Evolutionary conservation across 495 filamentous ascomycete species (phyloP).

Genomic region (Penicillium argentinense): DNA sequence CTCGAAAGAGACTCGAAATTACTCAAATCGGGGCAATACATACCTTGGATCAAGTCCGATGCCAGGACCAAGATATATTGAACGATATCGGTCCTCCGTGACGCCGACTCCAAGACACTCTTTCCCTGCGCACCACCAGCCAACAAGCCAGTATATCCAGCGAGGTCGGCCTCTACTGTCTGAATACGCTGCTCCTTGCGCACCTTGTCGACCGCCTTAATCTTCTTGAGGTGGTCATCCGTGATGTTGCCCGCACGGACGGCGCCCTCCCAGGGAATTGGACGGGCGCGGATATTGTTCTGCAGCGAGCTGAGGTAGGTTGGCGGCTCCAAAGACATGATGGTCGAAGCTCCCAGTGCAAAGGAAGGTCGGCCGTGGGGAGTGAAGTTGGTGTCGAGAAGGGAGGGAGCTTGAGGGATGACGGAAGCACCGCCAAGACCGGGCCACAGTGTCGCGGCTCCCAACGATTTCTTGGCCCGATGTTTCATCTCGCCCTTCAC

Average conservation of each 20-base stretch:
- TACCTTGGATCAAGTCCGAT: conserved; percentile 85
- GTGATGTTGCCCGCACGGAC: conserved; percentile 92
- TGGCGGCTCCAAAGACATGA: conserved; percentile 86
- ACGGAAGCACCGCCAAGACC: conserved; percentile 35
- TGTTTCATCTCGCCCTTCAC: background rate
- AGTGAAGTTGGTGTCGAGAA: conserved; percentile 13
- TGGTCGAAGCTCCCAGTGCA: conserved; percentile 19
- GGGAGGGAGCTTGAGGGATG: conserved; percentile 27
- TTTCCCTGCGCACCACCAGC: conserved; percentile 67
- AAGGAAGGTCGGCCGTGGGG: conserved; percentile 7
- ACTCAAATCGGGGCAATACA: background rate
- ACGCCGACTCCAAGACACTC: conserved; percentile 79
- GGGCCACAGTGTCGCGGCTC: background rate
- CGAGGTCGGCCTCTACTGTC: conserved; percentile 74
- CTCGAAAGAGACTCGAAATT: too few species aligned
- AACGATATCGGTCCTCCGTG: conserved; percentile 79
- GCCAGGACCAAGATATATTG: conserved; percentile 93
- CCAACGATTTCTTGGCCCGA: conserved; percentile 4
- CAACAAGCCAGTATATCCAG: conserved; percentile 75
- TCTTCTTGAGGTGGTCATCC: conserved; percentile 90
- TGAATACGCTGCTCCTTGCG: conserved; percentile 82
- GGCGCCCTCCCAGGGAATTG: conserved; percentile 97
- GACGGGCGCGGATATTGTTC: conserved; percentile 89
- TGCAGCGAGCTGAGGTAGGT: conserved; percentile 88
- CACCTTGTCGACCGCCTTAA: conserved; percentile 96